These are phyloP conservation scores for Colletotrichum horii DNA, from an alignment of 2,329 filamentous ascomycete genomes.

Conservation along the genomic window DNA sequence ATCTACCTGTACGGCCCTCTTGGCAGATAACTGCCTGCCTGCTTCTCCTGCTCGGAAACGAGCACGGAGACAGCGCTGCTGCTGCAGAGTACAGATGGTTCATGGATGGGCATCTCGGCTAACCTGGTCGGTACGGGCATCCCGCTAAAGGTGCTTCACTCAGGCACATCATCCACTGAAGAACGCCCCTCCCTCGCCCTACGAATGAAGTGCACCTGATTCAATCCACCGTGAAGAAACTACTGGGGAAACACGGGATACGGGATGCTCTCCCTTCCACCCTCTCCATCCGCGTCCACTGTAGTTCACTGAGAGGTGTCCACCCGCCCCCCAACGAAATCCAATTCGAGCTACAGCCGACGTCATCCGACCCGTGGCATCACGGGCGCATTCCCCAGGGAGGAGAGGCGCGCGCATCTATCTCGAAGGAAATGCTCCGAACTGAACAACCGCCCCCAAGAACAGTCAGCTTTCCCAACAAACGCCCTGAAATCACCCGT, in stretches of 20 bases:
- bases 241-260: background rate
- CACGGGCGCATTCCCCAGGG: conserved; percentile 19
- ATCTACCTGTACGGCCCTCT: background rate
- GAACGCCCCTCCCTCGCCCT: background rate
- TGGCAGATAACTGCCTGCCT: background rate
- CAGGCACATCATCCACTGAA: conserved; percentile 14
- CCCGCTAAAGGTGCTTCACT: background rate
- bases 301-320: background rate
- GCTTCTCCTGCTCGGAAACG: background rate
- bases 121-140: background rate
- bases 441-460: background rate
- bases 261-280: background rate
- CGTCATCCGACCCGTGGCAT: conserved; percentile 21
- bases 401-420: background rate
- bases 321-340: conserved; percentile 17
- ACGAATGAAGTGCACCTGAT: background rate
- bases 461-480: background rate
- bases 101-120: background rate
- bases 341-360: conserved; percentile 13
- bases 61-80: background rate
- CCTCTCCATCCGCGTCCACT: background rate
- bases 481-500: background rate
- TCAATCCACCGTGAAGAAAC: background rate
- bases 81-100: background rate
- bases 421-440: background rate